These are phyloP conservation scores for Pseudogymnoascus sp. DNA, from an alignment of 2,329 filamentous ascomycete genomes.

Conservation along the genomic window DNA sequence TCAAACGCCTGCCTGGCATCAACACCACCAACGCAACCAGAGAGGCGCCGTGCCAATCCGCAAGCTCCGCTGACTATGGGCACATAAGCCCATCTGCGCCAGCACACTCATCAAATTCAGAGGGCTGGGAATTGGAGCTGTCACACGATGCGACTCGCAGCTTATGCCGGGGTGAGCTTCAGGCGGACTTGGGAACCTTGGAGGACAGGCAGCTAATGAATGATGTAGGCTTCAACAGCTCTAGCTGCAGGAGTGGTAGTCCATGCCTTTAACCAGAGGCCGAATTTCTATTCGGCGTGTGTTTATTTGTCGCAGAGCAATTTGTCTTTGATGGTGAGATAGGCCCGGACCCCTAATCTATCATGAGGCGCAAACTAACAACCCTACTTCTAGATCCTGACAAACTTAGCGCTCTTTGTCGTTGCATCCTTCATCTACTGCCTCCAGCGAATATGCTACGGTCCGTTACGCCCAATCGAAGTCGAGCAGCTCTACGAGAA, in stretches of 20 bases:
- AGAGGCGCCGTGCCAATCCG: conserved; percentile 5
- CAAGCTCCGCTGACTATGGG: conserved; percentile 6
- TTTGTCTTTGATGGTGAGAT: conserved; percentile 76
- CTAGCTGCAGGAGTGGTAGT: conserved; percentile 77
- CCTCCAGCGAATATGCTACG: conserved; percentile 84
- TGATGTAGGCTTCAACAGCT: conserved; percentile 62
- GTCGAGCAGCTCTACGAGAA: conserved; percentile 96
- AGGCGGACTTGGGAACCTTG: not conserved
- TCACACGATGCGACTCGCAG: conserved; percentile 46
- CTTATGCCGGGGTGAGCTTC: conserved; percentile 38
- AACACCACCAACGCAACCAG: conserved; percentile 1
- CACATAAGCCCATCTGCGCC: conserved; percentile 9
- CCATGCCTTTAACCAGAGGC: conserved; percentile 86
- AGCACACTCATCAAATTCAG: conserved; percentile 11
- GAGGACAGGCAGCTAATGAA: not conserved
- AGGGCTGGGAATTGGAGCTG: conserved; percentile 16
- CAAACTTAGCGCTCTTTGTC: conserved; percentile 78
- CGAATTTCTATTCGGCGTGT: conserved; percentile 97
- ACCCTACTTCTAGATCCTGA: conserved; percentile 58
- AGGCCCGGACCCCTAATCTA: not conserved
- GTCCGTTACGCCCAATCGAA: conserved; percentile 82
- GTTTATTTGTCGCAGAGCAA: conserved; percentile 96
- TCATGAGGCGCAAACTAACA: conserved; percentile 8
- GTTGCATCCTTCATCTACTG: conserved; percentile 76
- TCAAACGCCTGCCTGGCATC: conserved; percentile 13